Conservation (phyloP, 225 moss, liverwort and hornwort species). For the Climacium dendroides region DNA sequence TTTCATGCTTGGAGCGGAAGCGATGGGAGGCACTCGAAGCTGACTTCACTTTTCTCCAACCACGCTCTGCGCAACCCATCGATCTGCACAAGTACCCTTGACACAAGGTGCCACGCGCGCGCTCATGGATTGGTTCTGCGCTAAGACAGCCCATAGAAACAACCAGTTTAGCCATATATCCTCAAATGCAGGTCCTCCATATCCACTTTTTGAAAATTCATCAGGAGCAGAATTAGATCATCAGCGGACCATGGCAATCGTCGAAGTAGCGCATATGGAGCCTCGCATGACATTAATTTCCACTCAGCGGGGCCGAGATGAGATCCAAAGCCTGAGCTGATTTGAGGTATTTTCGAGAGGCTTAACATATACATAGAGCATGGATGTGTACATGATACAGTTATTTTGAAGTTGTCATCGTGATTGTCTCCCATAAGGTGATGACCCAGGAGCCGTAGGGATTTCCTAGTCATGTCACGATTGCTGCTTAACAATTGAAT, state of each 20-base stretch:
- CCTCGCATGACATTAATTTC: background rate
- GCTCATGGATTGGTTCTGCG: background rate
- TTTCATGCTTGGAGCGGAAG: conserved; percentile 36
- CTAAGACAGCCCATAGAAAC: background rate
- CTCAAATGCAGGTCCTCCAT: background rate
- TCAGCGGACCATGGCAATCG: background rate
- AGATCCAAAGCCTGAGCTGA: background rate
- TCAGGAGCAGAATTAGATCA: background rate
- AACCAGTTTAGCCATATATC: background rate
- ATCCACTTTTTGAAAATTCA: background rate
- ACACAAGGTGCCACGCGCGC: background rate
- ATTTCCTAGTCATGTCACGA: background rate
- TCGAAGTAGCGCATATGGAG: background rate
- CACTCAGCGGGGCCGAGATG: background rate
- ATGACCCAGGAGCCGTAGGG: background rate
- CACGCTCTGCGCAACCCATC: background rate
- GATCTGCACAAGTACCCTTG: background rate
- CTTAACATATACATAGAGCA: no score
- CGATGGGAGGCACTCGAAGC: conserved; percentile 22
- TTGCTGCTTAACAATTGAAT: background rate
- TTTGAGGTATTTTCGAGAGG: background rate
- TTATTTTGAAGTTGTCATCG: background rate
- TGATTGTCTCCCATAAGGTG: background rate
- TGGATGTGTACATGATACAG: background rate
- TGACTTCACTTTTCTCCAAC: conserved; percentile 29